Base-by-base conservation (phyloP, 768 basidiomycete species). In the Multifurca ochricompacta region DNA sequence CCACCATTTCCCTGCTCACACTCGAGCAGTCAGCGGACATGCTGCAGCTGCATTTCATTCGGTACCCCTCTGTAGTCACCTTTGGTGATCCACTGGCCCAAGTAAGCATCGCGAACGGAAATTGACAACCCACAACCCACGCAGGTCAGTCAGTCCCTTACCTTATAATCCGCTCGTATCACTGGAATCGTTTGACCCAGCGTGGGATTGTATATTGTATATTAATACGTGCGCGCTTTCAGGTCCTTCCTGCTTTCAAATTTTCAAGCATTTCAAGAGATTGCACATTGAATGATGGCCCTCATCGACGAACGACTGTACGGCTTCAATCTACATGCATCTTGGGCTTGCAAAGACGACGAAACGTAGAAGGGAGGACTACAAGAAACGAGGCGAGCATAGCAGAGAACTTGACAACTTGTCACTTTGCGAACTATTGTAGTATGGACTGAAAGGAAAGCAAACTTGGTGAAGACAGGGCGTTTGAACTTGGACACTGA, bases 391-490 rank as follows among this genome's bases (percentile, higher is more conserved):
- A 70, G 77, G 71, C 68, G 74, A 59, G 74, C 65, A 70, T 64
- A 71, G 73, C 74, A 74, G 69, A 71, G 76, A 71, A 83, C 80
- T 82, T 82, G 80, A 76, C 63, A 80, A 79, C 78, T 82, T 81
- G 79, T 71, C 67, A 72, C 71, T 70, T 77, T 71, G 75, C 73
- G 78, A 81, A 74, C 73, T 76, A 61, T 77, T 63, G 61, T 59
- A 62, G 60, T 59, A 62, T 54, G 62, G 63, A 67, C 62, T 55
- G 51, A 73, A 71, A 70, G 73, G 73, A 68, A 76, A 69, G 69
- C 73, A 74, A 74, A 68, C 74, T 79, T 77, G 70, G 56, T 48
- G 53, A 52, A 34, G 55, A 57, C 37, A 54, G 19, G 35, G 62
- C 59, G 67, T 68, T 55, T 61, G 48, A 67, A 75, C 72, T 77